Evolutionary conservation across 306 rosid species (phyloP), one percentile per base, ranked within the genome.

Genomic region (Mucuna pruriens): DNA sequence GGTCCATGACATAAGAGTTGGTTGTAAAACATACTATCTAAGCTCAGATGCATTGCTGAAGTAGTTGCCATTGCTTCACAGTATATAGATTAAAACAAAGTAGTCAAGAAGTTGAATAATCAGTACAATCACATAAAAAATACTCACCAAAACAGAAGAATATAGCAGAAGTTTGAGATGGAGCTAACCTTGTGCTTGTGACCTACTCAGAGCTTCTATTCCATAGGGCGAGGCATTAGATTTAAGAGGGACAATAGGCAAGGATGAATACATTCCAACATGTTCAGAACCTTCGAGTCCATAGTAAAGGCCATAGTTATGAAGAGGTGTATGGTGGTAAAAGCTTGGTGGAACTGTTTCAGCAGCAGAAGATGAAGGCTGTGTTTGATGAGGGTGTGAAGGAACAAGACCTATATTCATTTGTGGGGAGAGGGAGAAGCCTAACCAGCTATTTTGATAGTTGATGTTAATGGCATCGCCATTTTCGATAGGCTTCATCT

Each of bases 181-280:
- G 73, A 40, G 16, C 34, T 44, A 79, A 89, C 97, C 94, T 88
- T 86, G 94, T 73, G 89, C 77, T 26, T 87, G 92, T 44, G 91
- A 77, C 34, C 86, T 86, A 73, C 49, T 81, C 23, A 84, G 84
- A 66, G 92, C 85, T 80, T 91, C 94, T 90, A 83, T 83, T 16
- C 87, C 82, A 71, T 85, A 89, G 49, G 89, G 90, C 40, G 93
- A 89, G 13, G 87, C 89, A 75, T 90, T 91, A 25, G 97, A 90
- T 70, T 92, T 90, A n/a, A 89, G 87, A 3, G 94, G 94, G 89
- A 90, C 83, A 38, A 79, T 73, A 75, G 94, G 83, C 40, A 90
- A 29, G 42, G 87, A 82, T 58, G 94, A 77, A 80, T 75, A 89
- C 58, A 87, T 82, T 48, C 84, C 88, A 73, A 64, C 80, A 49